Base-by-base conservation (phyloP, 768 basidiomycete species). In the Dendrothele bispora region DNA sequence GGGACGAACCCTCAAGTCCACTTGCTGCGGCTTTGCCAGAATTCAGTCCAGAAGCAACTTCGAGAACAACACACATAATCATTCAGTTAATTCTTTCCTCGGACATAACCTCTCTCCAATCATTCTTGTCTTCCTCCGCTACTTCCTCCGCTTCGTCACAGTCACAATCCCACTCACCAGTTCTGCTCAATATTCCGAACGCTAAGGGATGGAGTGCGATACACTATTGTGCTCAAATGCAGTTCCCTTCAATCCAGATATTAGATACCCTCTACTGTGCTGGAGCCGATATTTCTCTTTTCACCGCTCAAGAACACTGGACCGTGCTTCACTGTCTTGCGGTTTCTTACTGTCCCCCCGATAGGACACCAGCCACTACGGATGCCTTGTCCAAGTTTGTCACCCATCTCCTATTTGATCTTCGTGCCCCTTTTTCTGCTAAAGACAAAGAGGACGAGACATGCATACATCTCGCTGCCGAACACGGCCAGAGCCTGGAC, bases 391-490 rank as follows among this genome's bases (percentile, higher is more conserved):
- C 79, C 53, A 69, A 74, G 53, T 84, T 88, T 62, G 69, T 79
- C 61, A 63, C 78, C 53, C 87, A 90, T 63, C 77, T 90, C 48
- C 74, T 90, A 29, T 71, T 72, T 47, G 83, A 88, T 58, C 79
- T 90, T 25, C 80, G 78, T 25, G 83, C 84, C 5, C 87, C 88
- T 0, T 61, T 91, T 34, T 73, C 79, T 24, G 84, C 88, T 17
- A 67, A 73, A 38, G 86, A 90, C 62, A 77, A 68, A 52, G 65
- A 83, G 44, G 80, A 81, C 54, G 87, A 91, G 59, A 90, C 88
- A 3, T 88, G 86, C 69, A 73, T 91, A 40, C 88, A 91, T 69
- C 69, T 88, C 50, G 88, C 87, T 39, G 88, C 88, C 11, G 86
- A 88, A 57, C 79, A 80, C 54, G 88, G 88, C 38, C 69, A 76